Evolutionary conservation across 305 asterid species (phyloP).

Genomic region (Fraxinus velutina): DNA sequence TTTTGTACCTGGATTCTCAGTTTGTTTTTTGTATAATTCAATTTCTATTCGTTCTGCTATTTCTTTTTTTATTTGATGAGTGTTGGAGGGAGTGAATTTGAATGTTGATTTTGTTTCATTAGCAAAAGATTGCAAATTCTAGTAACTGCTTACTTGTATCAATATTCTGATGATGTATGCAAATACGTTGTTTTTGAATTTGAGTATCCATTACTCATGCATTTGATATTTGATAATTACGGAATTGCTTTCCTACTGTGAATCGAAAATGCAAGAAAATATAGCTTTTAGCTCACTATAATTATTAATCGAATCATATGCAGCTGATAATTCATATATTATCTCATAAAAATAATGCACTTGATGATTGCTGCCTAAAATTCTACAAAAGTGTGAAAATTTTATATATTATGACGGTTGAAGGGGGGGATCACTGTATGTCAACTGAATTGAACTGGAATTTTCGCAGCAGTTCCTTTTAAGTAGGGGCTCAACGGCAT

Average conservation of each 20-base stretch:
- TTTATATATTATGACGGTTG: background rate
- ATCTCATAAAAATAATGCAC: background rate
- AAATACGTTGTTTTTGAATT: background rate
- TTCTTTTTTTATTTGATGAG: conserved; percentile 22
- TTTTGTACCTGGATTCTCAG: background rate
- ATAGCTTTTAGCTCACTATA: background rate
- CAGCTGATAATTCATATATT: background rate
- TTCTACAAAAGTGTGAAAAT: background rate
- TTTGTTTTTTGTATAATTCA: conserved; percentile 3
- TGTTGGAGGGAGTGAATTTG: conserved; percentile 9
- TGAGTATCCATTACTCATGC: background rate
- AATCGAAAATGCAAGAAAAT: background rate
- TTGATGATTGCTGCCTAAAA: background rate
- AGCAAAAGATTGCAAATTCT: background rate
- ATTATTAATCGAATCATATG: background rate
- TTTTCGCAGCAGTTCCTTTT: background rate
- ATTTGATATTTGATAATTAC: background rate
- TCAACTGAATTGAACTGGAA: background rate
- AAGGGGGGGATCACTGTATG: background rate
- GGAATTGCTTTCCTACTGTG: background rate
- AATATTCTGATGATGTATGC: background rate
- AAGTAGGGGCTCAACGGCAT: background rate
- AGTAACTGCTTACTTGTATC: background rate
- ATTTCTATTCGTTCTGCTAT: conserved; percentile 35
- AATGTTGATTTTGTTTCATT: background rate